These are phyloP conservation scores for Eudorina sp. DNA, from an alignment of 139 green algal genomes.

Conservation along the genomic window DNA sequence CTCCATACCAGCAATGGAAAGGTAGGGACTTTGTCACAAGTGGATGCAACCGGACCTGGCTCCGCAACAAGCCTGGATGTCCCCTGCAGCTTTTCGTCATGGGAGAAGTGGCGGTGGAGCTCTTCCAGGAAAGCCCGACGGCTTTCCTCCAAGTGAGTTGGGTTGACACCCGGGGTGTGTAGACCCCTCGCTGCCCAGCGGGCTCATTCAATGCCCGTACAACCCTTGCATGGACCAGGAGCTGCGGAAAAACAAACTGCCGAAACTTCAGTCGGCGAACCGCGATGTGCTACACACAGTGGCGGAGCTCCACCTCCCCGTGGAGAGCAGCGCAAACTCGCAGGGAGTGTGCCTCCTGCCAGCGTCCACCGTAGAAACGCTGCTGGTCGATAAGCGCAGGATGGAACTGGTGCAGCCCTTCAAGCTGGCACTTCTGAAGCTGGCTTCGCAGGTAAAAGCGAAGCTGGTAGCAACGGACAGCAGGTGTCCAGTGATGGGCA, in stretches of 20 bases:
- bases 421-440: conserved; percentile 85
- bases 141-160: conserved; percentile 76
- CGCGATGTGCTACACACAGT: conserved; percentile 73
- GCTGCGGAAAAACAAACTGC: conserved; percentile 78
- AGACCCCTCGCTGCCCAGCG: too few species aligned
- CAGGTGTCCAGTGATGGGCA: too few species aligned
- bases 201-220: background rate
- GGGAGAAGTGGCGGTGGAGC: conserved; percentile 81
- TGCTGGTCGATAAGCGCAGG: conserved; percentile 76
- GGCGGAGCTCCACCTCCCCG: conserved; percentile 74
- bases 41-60: too few species aligned
- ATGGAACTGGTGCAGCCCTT: conserved; percentile 85
- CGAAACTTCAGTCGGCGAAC: conserved; percentile 63
- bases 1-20: conserved; percentile 75
- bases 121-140: conserved; percentile 83
- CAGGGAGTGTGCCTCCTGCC: conserved; percentile 70
- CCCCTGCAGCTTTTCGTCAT: conserved; percentile 76
- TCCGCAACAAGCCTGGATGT: background rate
- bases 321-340: conserved; percentile 69
- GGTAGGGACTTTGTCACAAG: conserved; percentile 34
- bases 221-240: conserved; percentile 61
- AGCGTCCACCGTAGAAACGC: conserved; percentile 73
- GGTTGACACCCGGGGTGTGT: background rate
- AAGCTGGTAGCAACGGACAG: too few species aligned
- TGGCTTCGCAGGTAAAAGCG: conserved; percentile 79